phyloP scores from a whole-genome alignment of 1,139 yeast genomes.

The Chernovozyma sophiae-reginae region DNA sequence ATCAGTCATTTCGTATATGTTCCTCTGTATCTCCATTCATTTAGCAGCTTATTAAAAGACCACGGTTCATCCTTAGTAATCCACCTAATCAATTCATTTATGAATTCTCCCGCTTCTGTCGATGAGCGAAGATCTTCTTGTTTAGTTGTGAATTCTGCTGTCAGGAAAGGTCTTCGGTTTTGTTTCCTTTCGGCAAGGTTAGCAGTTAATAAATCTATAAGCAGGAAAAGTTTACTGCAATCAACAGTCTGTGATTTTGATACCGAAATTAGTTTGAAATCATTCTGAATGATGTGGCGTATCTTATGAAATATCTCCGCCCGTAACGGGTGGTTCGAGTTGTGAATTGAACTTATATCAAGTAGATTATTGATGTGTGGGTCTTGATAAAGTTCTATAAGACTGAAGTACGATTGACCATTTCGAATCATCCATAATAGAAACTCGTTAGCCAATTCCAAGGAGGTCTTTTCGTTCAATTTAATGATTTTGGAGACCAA shows the following conservation, averaged over 20 bases:
- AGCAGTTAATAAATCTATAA: neutral
- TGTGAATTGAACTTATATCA: slow-evolving; percentile 16
- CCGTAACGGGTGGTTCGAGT: slow-evolving; percentile 13
- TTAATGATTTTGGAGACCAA: slow-evolving; percentile 13
- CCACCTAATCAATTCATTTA: slow-evolving; percentile 3
- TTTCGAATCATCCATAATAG: slow-evolving; percentile 25
- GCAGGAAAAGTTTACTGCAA: slow-evolving; percentile 2
- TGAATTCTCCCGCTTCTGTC: neutral
- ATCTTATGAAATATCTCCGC: slow-evolving; percentile 27
- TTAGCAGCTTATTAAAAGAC: neutral
- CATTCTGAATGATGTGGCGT: slow-evolving; percentile 24
- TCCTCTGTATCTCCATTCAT: neutral
- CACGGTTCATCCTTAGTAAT: neutral
- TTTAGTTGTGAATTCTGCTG: neutral
- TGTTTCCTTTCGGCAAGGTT: neutral
- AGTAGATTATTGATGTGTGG: slow-evolving; percentile 19
- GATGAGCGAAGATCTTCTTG: neutral
- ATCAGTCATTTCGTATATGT: too few relatives aligned
- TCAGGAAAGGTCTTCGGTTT: neutral
- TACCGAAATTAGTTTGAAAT: slow-evolving; percentile 19
- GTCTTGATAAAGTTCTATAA: slow-evolving; percentile 24
- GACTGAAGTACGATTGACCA: slow-evolving; percentile 17
- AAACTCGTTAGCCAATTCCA: slow-evolving; percentile 25
- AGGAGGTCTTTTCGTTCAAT: slow-evolving; percentile 8
- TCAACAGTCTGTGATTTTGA: slow-evolving; percentile 21